Base-by-base conservation (phyloP, 768 basidiomycete species). In the Coprinopsis cinerea region DNA sequence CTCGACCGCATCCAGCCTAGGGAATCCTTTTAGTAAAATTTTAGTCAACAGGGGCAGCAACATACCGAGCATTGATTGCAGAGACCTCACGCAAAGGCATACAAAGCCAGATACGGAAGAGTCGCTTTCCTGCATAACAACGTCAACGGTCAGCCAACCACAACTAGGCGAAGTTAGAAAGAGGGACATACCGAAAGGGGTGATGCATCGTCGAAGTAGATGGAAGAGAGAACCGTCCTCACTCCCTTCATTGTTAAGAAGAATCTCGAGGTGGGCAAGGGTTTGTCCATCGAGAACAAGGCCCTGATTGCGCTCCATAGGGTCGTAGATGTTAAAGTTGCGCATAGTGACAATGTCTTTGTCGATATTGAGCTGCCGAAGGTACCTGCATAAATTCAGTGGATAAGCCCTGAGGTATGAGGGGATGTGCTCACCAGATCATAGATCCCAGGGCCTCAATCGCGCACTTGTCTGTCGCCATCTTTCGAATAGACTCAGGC, bases 311-410 rank as follows among this genome's bases (percentile, higher is more conserved):
- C 78, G 77, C 62, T 87, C 85, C 81, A 97, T 92, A 0, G 96
- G 96, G 65, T 97, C 92, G 61, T 95, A 96, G 32, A 96, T 75
- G 57, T 97, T 94, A 76, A 99, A 99, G 62, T 98, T 98, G 69
- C 83, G 88, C 86, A 96, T 93, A 48, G 84, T 89, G 59, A 99
- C 66, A 48, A 99, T 82, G 55, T 97, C 94, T 61, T 91, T 88
- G 69, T 94, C 95, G 54, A 98, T 92, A 61, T 98, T 98, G 34
- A 99, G 77, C 53, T 91, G 89, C 30, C 88, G 83, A 13, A 98
- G 78, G 62, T 92, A 92, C 81, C 85, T 30, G 20, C 46, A 20
- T 42, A 45, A 42, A 32, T 24, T 22, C 41, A 50, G 28, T 66
- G 60, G 63, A 71, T 35, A 68, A 60, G 57, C 70, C 64, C 4